Conservation (phyloP, 148 eudicot genomes). For the Camellia lanceoleosa region DNA sequence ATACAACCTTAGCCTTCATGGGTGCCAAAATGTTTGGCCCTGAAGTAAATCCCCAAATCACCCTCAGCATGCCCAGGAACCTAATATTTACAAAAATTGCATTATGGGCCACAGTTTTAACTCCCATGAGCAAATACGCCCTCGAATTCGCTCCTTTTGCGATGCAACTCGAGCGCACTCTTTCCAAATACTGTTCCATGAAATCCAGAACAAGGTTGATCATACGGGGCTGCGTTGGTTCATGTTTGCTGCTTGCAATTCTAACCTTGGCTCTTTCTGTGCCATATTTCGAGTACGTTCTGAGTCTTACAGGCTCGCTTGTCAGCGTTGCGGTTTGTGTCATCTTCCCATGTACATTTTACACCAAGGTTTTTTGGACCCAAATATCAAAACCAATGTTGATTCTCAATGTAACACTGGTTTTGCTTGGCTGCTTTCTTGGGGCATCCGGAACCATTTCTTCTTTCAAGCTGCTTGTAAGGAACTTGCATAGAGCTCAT, state of each 20-base stretch:
- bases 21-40: slow-evolving; percentile 73
- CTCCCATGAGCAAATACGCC: slow-evolving; percentile 84
- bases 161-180: slow-evolving; percentile 48
- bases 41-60: slow-evolving; percentile 57
- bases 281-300: slow-evolving; percentile 71
- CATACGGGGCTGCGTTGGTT: slow-evolving; percentile 53
- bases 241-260: slow-evolving; percentile 49
- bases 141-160: slow-evolving; percentile 72
- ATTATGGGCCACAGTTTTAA: slow-evolving; percentile 69
- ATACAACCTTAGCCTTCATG: slow-evolving; percentile 60
- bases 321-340: slow-evolving; percentile 57
- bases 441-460: slow-evolving; percentile 55
- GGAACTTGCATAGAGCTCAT: slow-evolving; percentile 28
- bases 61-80: slow-evolving; percentile 74
- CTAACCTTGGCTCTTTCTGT: slow-evolving; percentile 58
- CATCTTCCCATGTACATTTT: slow-evolving; percentile 59
- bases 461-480: slow-evolving; percentile 39
- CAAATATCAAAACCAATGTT: slow-evolving; percentile 34
- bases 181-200: slow-evolving; percentile 31
- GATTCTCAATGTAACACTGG: slow-evolving; percentile 35
- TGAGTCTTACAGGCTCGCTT: slow-evolving; percentile 74
- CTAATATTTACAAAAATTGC: slow-evolving; percentile 58
- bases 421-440: slow-evolving; percentile 39
- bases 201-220: slow-evolving; percentile 39
- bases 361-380: slow-evolving; percentile 51